phyloP scores from a whole-genome alignment of 129 eudicot species.

The Lactuca saligna region DNA sequence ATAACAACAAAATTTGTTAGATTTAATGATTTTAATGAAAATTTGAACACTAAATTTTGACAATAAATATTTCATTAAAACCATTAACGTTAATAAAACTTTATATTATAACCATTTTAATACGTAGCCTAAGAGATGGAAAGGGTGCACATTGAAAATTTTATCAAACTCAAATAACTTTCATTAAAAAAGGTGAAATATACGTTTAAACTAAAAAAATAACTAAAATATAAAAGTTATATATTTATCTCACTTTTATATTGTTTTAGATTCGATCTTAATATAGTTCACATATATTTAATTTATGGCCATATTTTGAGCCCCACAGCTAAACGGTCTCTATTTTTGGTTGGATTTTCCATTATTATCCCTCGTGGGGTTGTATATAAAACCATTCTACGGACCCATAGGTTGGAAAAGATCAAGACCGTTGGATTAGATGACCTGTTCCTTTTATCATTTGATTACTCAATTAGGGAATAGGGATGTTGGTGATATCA shows the following conservation, averaged over 20 bases:
- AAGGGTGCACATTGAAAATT: no score
- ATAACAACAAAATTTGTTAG: no score
- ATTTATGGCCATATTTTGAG: background rate
- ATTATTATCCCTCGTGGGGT: conserved; percentile 40
- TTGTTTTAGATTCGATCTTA: background rate
- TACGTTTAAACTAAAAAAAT: no score
- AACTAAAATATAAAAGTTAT: no score
- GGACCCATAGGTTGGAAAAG: conserved; percentile 29
- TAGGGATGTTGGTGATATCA: conserved; percentile 28
- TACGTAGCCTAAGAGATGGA: no score
- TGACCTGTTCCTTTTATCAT: conserved; percentile 15
- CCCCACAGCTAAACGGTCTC: conserved; percentile 33
- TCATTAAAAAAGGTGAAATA: no score
- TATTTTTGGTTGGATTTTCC: conserved; percentile 26
- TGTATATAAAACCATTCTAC: conserved; percentile 14
- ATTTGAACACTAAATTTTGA: no score
- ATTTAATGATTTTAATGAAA: no score
- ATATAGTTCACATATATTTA: background rate
- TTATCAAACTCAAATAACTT: no score
- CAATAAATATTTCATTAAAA: no score
- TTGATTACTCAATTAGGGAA: conserved; percentile 5
- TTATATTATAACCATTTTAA: no score
- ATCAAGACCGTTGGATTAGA: conserved; percentile 30
- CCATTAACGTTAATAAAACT: no score
- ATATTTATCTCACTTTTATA: background rate